Percentiles rank a stretch among this genome's conserved stretches.
These are phyloP conservation scores for Cladorrhinum sp. DNA, from an alignment of 2,329 filamentous ascomycete species.

Conservation along the genomic window DNA sequence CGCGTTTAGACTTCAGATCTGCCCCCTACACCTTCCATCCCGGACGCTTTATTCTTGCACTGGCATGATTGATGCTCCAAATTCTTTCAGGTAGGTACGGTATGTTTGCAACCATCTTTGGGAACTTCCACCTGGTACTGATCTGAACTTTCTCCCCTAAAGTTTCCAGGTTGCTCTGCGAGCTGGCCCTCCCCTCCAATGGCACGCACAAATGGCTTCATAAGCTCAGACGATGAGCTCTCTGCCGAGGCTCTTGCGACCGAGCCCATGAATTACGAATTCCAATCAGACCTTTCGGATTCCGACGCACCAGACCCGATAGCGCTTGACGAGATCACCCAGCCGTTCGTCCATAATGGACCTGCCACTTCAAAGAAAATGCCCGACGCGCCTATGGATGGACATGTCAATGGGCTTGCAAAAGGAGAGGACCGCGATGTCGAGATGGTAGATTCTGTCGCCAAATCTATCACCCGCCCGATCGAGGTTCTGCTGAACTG, in stretches of 20 bases:
- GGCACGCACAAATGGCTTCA: constrained; percentile 10
- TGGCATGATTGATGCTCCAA: background rate
- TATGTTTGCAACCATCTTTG: constrained; percentile 1
- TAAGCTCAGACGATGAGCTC: constrained; percentile 23
- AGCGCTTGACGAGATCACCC: constrained; percentile 13
- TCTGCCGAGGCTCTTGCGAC: background rate
- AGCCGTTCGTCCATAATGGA: background rate
- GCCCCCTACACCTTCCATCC: background rate
- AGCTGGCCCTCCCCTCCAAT: constrained; percentile 2
- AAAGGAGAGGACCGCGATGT: background rate
- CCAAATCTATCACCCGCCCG: background rate
- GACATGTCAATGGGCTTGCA: background rate
- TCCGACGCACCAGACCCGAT: constrained; percentile 17
- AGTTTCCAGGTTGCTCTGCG: too few relatives aligned
- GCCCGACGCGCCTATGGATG: background rate
- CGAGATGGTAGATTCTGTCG: background rate
- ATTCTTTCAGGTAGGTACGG: background rate
- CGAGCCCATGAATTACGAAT: constrained; percentile 18
- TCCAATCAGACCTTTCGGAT: constrained; percentile 25
- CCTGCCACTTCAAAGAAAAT: background rate
- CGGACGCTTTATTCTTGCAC: constrained; percentile 2
- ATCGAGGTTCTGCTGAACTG: constrained; percentile 23
- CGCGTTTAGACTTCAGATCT: constrained; percentile 11
- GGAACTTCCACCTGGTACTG: background rate
- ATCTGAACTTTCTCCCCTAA: background rate